A percentile compares a stretch with the other conserved stretches of the same genome.
phyloP scores from a whole-genome alignment of 495 filamentous ascomycete species.

The Neurospora sp. region DNA sequence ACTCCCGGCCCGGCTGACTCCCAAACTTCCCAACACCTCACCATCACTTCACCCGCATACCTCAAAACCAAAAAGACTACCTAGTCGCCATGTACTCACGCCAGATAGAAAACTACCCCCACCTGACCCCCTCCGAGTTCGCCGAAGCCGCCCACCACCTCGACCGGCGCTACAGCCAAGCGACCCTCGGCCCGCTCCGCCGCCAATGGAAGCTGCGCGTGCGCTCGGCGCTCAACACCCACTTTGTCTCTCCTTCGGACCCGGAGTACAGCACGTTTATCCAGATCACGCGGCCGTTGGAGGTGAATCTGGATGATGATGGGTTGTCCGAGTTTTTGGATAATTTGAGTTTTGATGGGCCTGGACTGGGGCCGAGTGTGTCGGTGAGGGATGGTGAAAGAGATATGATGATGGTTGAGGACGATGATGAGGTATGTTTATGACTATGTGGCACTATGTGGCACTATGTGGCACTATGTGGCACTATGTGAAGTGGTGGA shows the following conservation, averaged over 20 bases:
- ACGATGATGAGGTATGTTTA: constrained; percentile 35
- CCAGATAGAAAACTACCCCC: constrained; percentile 39
- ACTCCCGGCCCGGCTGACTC: no score
- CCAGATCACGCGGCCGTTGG: constrained; percentile 37
- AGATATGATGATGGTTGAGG: no score
- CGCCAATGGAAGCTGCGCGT: constrained; percentile 31
- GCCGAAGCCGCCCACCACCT: constrained; percentile 49
- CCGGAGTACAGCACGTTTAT: constrained; percentile 32
- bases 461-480: no score
- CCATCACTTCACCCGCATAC: background rate
- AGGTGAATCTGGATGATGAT: constrained; percentile 28
- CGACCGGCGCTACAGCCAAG: constrained; percentile 41
- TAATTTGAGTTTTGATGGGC: constrained; percentile 22
- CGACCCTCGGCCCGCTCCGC: constrained; percentile 37
- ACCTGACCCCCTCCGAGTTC: constrained; percentile 50
- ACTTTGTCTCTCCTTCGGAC: constrained; percentile 13
- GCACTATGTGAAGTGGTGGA: no score
- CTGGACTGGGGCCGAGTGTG: background rate
- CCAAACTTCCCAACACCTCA: background rate
- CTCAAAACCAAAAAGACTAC: no score
- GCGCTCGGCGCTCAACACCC: constrained; percentile 24
- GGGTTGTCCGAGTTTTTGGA: constrained; percentile 32
- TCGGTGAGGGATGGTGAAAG: background rate
- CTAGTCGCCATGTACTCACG: constrained; percentile 6
- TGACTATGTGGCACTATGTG: no score